A percentile compares a stretch with the other conserved stretches of the same genome.
Conservation (phyloP, 2,329 filamentous ascomycete species). For the Pseudogymnoascus verrucosus region DNA sequence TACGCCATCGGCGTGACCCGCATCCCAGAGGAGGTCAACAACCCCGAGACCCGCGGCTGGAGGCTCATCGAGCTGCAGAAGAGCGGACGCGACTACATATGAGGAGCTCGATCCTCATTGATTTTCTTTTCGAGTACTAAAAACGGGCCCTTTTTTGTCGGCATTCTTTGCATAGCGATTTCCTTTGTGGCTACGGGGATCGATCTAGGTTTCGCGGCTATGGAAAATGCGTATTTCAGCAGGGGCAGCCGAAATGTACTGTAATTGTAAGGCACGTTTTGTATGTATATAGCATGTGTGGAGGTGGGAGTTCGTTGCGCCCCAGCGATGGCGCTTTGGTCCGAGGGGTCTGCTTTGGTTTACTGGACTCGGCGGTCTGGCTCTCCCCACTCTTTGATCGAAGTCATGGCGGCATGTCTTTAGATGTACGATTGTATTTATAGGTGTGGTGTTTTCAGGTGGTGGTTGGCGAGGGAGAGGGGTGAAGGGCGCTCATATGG, state of each 20-base stretch:
- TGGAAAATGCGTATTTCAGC: constrained; percentile 1
- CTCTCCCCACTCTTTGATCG: constrained; percentile 6
- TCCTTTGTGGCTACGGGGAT: not conserved
- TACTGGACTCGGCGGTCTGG: not conserved
- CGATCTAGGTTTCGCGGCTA: not conserved
- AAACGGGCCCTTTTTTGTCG: not conserved
- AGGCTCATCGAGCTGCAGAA: constrained; percentile 97
- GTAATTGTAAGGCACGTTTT: constrained; percentile 9
- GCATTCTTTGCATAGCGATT: constrained; percentile 8
- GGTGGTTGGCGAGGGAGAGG: not conserved
- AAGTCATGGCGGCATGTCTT: constrained; percentile 3
- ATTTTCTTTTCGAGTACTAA: constrained; percentile 5
- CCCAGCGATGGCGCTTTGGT: not conserved
- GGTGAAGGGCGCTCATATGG: not conserved
- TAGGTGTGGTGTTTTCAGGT: not conserved
- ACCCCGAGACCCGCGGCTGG: constrained; percentile 95
- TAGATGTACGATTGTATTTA: constrained; percentile 8
- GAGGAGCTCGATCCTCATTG: constrained; percentile 24
- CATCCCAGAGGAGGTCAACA: constrained; percentile 90
- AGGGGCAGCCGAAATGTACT: not conserved
- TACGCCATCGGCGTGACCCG: constrained; percentile 96
- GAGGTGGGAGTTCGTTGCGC: constrained; percentile 1
- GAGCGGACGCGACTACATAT: constrained; percentile 85
- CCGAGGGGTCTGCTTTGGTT: not conserved
- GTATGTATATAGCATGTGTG: constrained; percentile 7